Percentiles rank a stretch among this genome's conserved stretches.
Evolutionary conservation across 1,139 yeast species (phyloP).

Genomic region (Lodderomyces oxycetoniae): DNA sequence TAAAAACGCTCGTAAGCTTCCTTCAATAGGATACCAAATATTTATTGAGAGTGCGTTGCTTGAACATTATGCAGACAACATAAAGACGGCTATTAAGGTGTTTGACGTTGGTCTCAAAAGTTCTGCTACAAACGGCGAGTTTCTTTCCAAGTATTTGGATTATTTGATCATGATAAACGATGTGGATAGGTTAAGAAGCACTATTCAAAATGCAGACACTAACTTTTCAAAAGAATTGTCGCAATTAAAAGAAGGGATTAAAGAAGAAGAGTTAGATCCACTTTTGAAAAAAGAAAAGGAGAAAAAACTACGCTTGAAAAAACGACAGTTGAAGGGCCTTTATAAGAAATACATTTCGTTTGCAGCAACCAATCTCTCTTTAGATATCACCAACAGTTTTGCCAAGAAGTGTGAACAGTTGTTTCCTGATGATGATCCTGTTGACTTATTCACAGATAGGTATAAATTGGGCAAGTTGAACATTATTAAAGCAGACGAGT

Average conservation of each 20-base stretch:
- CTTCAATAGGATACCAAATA: conserved; percentile 62
- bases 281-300: conserved; percentile 23
- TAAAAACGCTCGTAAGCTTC: conserved; percentile 52
- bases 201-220: conserved; percentile 59
- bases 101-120: conserved; percentile 67
- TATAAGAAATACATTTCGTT: conserved; percentile 25
- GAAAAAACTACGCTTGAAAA: conserved; percentile 21
- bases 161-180: conserved; percentile 71
- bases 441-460: conserved; percentile 40
- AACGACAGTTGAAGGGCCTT: conserved; percentile 22
- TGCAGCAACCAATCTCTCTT: conserved; percentile 52
- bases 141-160: conserved; percentile 64
- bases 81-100: conserved; percentile 68
- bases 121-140: conserved; percentile 54
- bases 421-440: conserved; percentile 57
- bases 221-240: conserved; percentile 36
- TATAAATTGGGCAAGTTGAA: conserved; percentile 41
- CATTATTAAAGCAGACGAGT: conserved; percentile 41
- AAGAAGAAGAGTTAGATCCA: conserved; percentile 12
- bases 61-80: conserved; percentile 66
- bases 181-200: conserved; percentile 74
- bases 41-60: conserved; percentile 78
- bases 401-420: conserved; percentile 62
- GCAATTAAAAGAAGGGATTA: conserved; percentile 17
- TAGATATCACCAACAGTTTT: conserved; percentile 61